Evolutionary conservation across 768 basidiomycete genomes (phyloP).

Genomic region (Lactifluus subvellereus): DNA sequence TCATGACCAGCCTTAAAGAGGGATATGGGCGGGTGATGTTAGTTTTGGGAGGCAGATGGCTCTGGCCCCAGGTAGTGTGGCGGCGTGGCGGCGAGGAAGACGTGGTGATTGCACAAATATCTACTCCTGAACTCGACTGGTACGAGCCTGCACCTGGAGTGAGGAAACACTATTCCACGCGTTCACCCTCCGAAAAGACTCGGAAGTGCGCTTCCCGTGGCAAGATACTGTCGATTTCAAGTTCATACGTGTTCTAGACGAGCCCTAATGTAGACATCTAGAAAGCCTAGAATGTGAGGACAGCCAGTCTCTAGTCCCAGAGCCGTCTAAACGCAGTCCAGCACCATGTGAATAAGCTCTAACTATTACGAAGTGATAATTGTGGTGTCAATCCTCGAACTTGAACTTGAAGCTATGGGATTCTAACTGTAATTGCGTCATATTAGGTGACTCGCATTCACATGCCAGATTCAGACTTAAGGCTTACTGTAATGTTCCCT

Average conservation of each 20-base stretch:
- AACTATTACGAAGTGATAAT: neutral
- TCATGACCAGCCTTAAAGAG: slow-evolving; percentile 26
- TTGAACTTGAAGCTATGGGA: slow-evolving; percentile 92
- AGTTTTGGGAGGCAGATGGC: slow-evolving; percentile 39
- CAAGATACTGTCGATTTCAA: slow-evolving; percentile 14
- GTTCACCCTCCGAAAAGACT: neutral
- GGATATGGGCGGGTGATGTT: slow-evolving; percentile 32
- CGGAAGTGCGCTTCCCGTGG: neutral
- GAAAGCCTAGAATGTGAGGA: neutral
- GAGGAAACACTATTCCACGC: slow-evolving; percentile 6
- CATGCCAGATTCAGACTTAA: neutral
- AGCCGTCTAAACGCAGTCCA: neutral
- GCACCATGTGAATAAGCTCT: neutral
- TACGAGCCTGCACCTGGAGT: slow-evolving; percentile 6
- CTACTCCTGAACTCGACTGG: slow-evolving; percentile 17
- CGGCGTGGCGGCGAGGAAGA: slow-evolving; percentile 12
- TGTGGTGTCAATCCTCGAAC: slow-evolving; percentile 45
- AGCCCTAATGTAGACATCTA: slow-evolving; percentile 14
- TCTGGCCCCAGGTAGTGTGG: slow-evolving; percentile 42
- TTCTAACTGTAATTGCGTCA: slow-evolving; percentile 46
- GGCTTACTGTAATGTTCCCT: slow-evolving; percentile 82
- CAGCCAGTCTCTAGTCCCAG: neutral
- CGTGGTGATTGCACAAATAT: slow-evolving; percentile 17
- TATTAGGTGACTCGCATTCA: neutral
- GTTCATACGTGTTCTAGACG: slow-evolving; percentile 24